A percentile compares a stretch with the other conserved stretches of the same genome.
phyloP scores from a whole-genome alignment of 176 grass and related monocot species.

The Carex pumila region DNA sequence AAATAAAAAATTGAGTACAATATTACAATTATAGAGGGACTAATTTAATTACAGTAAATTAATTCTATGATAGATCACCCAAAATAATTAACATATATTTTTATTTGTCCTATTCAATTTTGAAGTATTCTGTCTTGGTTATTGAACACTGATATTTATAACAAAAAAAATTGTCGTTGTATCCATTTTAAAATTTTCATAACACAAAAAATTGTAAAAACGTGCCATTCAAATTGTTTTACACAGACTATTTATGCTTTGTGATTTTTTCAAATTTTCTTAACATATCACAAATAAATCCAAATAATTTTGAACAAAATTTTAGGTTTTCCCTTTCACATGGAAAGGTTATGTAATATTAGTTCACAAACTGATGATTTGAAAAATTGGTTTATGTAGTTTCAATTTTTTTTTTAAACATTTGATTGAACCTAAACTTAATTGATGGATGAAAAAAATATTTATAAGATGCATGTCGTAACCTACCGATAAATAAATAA shows the following conservation, averaged over 20 bases:
- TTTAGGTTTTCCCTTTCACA: neutral
- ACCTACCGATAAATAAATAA: neutral
- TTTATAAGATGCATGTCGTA: neutral
- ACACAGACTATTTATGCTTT: neutral
- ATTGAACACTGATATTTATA: neutral
- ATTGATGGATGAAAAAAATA: neutral
- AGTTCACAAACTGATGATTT: no score
- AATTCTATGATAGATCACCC: neutral
- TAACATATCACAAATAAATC: neutral
- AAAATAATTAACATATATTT: neutral
- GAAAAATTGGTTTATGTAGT: no score
- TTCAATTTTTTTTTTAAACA: no score
- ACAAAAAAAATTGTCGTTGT: neutral
- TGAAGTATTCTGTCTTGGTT: neutral
- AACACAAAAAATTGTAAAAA: no score
- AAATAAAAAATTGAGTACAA: no score
- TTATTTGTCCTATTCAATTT: neutral
- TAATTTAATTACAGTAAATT: no score
- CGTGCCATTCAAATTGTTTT: neutral
- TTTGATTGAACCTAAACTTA: neutral
- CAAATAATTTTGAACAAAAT: neutral
- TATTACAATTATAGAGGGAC: no score
- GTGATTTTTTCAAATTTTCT: neutral
- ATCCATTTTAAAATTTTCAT: no score
- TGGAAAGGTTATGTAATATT: neutral